Conservation (phyloP, 257 asterid species). For the Primulina tabacum region DNA sequence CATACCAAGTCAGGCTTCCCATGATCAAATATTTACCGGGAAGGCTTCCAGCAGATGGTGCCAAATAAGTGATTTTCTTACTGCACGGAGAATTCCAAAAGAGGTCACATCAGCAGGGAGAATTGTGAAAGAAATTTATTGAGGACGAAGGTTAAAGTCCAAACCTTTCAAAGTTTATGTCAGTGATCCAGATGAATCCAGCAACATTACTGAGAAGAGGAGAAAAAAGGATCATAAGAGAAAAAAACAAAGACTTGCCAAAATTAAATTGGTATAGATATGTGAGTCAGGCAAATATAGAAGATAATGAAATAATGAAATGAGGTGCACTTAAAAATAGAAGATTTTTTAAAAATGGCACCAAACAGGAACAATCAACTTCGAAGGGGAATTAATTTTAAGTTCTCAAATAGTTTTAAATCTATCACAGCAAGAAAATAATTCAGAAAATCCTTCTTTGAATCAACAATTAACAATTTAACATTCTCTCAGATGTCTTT, state of each 20-base stretch:
- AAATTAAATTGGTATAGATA: neutral
- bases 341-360: neutral
- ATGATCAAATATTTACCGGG: slow-evolving; percentile 75
- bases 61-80: slow-evolving; percentile 77
- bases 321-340: neutral
- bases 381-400: neutral
- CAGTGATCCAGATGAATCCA: slow-evolving; percentile 91
- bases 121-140: neutral
- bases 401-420: too few species aligned
- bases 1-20: slow-evolving; percentile 91
- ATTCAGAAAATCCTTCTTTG: neutral
- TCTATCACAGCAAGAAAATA: too few species aligned
- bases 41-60: slow-evolving; percentile 88
- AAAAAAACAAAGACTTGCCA: neutral
- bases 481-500: neutral
- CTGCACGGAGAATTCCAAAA: slow-evolving; percentile 36
- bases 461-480: too few species aligned
- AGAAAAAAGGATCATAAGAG: slow-evolving; percentile 19
- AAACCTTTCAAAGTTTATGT: slow-evolving; percentile 74
- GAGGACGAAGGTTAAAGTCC: slow-evolving; percentile 14
- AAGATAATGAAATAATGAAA: neutral
- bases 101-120: slow-evolving; percentile 20
- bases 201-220: slow-evolving; percentile 69
- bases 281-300: neutral
- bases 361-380: neutral